These are phyloP conservation scores for Leccinum incarnatum DNA, from an alignment of 768 basidiomycete species.

Conservation along the genomic window DNA sequence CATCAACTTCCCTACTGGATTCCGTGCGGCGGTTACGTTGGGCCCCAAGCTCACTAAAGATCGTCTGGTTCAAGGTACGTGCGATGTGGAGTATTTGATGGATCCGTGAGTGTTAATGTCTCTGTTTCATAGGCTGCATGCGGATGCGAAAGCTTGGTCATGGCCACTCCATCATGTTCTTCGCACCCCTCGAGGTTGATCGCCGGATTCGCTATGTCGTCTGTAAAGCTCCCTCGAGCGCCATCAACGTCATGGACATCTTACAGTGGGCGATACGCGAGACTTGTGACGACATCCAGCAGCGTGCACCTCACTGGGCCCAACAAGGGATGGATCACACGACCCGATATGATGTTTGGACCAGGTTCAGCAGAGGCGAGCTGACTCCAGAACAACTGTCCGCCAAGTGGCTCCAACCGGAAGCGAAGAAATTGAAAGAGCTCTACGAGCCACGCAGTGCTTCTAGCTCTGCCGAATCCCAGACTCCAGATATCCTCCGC, in stretches of 20 bases:
- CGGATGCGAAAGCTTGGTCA: not conserved
- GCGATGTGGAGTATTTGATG: not conserved
- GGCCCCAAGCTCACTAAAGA: slow-evolving; percentile 40
- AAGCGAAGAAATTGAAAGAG: not conserved
- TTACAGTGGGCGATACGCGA: not conserved
- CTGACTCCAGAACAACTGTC: not conserved
- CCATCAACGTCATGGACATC: not conserved
- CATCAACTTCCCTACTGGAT: slow-evolving; percentile 33
- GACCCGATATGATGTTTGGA: not conserved
- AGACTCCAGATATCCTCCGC: not conserved
- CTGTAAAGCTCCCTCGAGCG: not conserved
- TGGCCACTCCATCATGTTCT: not conserved
- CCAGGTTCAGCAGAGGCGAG: not conserved
- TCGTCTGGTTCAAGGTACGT: slow-evolving; percentile 34
- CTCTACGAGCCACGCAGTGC: not conserved
- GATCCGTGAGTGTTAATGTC: not conserved
- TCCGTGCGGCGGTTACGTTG: slow-evolving; percentile 38
- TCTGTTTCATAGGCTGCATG: not conserved
- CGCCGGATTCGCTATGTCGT: not conserved
- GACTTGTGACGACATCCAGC: not conserved
- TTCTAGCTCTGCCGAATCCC: not conserved
- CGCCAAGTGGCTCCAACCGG: not conserved
- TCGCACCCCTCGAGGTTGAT: not conserved
- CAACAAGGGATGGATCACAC: not conserved
- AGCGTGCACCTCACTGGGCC: not conserved